Evolutionary conservation across 2,329 filamentous ascomycete species (phyloP), one percentile per base, ranked within the genome.

Genomic region (Geosmithia putterillii): DNA sequence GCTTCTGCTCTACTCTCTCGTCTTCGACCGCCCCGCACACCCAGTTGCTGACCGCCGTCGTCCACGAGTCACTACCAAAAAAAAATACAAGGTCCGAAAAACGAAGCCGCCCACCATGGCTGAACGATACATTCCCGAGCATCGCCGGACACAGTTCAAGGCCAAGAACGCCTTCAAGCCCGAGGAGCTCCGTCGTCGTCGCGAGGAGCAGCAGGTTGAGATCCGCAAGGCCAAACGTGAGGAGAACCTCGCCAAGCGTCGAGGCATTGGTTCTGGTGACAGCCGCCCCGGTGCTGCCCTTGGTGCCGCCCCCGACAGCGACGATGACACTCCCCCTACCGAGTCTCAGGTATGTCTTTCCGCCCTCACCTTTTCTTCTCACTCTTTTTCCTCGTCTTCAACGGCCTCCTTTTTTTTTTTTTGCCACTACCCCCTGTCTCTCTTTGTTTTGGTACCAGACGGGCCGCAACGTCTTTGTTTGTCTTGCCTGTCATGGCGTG

Each of bases 121-220:
- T 66, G 92, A 98, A 67, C 86, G 92, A 60, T 98, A 95, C 74
- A 98, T 98, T 61, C 92, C 92, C 65, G 92, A 98, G 74, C 92
- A 98, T 75, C 88, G 92, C 66, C 89, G 92, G 63, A 95, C 87
- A 53, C 89, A 95, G 73, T 98, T 95, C 82, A 98, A 98, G 83
- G 92, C 92, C 44, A 95, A 95, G 79, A 90, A 86, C 69, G 87
- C 87, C 59, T 96, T 98, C 77, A 95, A 95, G 80, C 90, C 90
- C 57, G 92, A 98, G 65, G 92, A 98, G 73, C 83, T 98, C 53
- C 87, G 92, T 63, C 89, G 92, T 60, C 92, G 92, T 63, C 92
- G 92, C 62, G 92, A 98, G 66, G 92, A 98, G 70, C 89, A 95
- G 68, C 92, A 96, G 71, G 92, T 98, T 52, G 92, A 98, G 73